These are phyloP conservation scores for Apiospora koreana DNA, from an alignment of 2,329 filamentous ascomycete species.

Conservation along the genomic window DNA sequence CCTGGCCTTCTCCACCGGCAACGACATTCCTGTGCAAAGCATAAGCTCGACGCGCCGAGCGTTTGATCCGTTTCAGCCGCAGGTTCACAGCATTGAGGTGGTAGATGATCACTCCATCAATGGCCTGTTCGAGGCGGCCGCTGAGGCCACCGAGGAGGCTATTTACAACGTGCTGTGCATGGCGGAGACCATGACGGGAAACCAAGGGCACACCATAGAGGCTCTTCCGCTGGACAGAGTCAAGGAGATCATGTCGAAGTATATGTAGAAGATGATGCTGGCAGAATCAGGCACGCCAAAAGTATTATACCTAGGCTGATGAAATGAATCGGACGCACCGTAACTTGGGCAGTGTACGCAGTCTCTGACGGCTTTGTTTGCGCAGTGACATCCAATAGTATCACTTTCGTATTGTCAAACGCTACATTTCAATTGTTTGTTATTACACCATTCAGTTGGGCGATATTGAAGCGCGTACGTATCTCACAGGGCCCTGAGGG, in stretches of 20 bases:
- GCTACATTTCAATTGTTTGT: too few species aligned
- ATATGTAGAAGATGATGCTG: conserved; percentile 18
- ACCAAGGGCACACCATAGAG: conserved; percentile 49
- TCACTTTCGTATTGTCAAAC: too few species aligned
- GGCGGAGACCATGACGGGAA: conserved; percentile 59
- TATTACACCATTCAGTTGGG: too few species aligned
- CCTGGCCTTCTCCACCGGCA: conserved; percentile 65
- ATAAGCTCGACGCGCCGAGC: conserved; percentile 31
- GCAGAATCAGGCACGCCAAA: neutral
- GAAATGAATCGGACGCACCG: too few species aligned
- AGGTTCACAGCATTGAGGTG: conserved; percentile 40
- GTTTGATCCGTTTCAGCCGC: conserved; percentile 43
- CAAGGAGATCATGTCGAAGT: conserved; percentile 46
- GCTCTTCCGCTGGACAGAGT: conserved; percentile 49
- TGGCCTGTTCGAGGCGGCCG: conserved; percentile 60
- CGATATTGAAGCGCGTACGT: too few species aligned
- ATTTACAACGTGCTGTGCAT: conserved; percentile 66
- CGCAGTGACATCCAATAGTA: too few species aligned
- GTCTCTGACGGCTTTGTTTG: too few species aligned
- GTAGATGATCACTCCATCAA: conserved; percentile 63
- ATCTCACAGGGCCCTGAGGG: too few species aligned
- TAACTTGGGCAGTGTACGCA: too few species aligned
- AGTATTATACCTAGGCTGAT: too few species aligned
- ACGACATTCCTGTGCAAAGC: conserved; percentile 47
- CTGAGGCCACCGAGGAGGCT: conserved; percentile 65